Conservation (phyloP, 2,329 filamentous ascomycete species). For the Neofusicoccum kwambonambiense region DNA sequence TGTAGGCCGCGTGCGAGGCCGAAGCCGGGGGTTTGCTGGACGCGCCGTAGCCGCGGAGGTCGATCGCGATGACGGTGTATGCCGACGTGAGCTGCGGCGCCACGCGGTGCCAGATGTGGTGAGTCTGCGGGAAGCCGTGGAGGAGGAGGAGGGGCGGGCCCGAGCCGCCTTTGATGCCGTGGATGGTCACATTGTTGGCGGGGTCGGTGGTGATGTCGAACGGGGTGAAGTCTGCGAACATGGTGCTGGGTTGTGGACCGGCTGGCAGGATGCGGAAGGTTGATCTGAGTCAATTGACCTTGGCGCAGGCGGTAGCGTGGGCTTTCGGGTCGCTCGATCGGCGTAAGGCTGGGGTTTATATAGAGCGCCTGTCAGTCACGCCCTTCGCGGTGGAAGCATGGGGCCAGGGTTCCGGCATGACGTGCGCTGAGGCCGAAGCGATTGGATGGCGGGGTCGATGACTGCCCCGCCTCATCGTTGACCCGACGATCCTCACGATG, state of each 20-base stretch:
- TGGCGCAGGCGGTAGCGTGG: not conserved
- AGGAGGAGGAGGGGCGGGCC: slow-evolving; percentile 48
- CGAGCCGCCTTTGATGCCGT: slow-evolving; percentile 36
- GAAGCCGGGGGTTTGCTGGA: slow-evolving; percentile 46
- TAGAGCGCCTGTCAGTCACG: not conserved
- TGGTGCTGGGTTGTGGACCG: not conserved
- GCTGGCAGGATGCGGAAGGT: not conserved
- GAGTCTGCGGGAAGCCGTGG: slow-evolving; percentile 55
- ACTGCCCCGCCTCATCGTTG: not conserved
- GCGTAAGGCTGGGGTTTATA: not conserved
- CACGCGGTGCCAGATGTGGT: slow-evolving; percentile 54
- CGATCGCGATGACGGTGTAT: slow-evolving; percentile 48
- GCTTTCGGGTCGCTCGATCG: not conserved
- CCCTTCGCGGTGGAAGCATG: not conserved
- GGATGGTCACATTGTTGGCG: slow-evolving; percentile 41
- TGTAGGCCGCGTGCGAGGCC: slow-evolving; percentile 33
- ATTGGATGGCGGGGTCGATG: not conserved
- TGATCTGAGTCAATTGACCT: slow-evolving; percentile 4
- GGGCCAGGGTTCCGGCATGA: not conserved
- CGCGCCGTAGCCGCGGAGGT: slow-evolving; percentile 53
- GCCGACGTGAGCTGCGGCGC: slow-evolving; percentile 38
- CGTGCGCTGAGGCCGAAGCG: not conserved
- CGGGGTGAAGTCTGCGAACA: slow-evolving; percentile 12
- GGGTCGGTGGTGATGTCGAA: slow-evolving; percentile 8
- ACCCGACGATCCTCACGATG: not conserved